Base-by-base conservation (phyloP, 805 yeast species). In the Yamadazyma phyllophila region DNA sequence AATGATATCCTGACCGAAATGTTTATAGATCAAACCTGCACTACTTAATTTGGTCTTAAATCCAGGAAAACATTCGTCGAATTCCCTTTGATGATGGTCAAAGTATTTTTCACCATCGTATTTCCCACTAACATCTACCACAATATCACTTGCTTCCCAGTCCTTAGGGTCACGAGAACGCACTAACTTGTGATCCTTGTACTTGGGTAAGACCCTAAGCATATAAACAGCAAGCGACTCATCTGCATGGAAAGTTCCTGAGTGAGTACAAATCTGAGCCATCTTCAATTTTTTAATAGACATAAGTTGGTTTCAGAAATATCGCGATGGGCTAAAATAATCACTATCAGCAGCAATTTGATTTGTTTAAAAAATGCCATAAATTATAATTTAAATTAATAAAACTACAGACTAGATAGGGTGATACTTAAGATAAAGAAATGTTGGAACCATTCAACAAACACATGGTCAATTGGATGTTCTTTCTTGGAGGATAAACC, bases 41-140 rank as follows among this genome's bases (percentile, higher is more conserved):
- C 96, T 86, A 14, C 96, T 85, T 53, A 94, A 76, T 65, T 89
- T 91, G 42, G 98, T 94, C 49, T 71, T 64, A 60, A 73, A 85
- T 7, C 73, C 67, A 1, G 63, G 73, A 60, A 94, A 92, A 4
- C 85, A 81, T 55, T 85, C 91, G 26, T 69, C 67, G 60, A 94
- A 94, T 14, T 86, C 98, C 52, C 97, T 80, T 72, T 94, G 99
- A 69, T 94, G 99, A 62, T 94, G 99, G 64, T 94, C 99, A 64
- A 88, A 92, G 63, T 75, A 88, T 67, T 91, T 91, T 35, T 71
- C 73, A 11, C 85, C 87, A 61, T 90, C 96, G 65, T 91, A 94
- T 61, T 86, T 76, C 11, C 96, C 99, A 60, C 95, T 80, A 42
- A 94, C 99, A 68, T 94, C 99, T 45, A 94, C 92, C 29, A 94